phyloP scores from a whole-genome alignment of 768 basidiomycete species.

The Naganishia friedmannii region DNA sequence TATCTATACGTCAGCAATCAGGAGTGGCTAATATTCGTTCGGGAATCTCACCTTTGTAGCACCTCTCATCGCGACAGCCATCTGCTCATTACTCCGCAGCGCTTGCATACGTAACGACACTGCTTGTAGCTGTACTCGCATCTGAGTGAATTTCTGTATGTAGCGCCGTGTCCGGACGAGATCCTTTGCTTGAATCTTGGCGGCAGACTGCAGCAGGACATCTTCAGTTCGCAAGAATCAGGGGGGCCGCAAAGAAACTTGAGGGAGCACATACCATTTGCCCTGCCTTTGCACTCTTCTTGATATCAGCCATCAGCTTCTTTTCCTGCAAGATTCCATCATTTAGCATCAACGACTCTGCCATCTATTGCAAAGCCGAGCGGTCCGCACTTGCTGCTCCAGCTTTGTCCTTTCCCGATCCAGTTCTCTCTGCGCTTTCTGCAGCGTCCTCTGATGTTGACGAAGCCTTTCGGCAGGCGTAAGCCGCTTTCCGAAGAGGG shows the following conservation, averaged over 20 bases:
- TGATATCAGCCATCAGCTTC: constrained; percentile 92
- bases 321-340: constrained; percentile 61
- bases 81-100: constrained; percentile 92
- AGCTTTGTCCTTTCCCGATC: constrained; percentile 92
- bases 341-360: background rate
- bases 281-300: constrained; percentile 89
- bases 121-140: constrained; percentile 97
- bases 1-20: background rate
- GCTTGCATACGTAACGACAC: constrained; percentile 94
- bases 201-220: constrained; percentile 68
- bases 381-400: constrained; percentile 63
- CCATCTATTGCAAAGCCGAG: background rate
- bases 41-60: constrained; percentile 70
- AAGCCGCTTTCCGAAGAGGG: constrained; percentile 86
- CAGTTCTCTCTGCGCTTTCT: constrained; percentile 95
- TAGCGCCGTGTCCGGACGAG: constrained; percentile 93
- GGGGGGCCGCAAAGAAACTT: background rate
- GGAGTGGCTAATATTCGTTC: background rate
- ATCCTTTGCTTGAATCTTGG: constrained; percentile 99
- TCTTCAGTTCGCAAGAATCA: background rate
- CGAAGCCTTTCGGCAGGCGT: constrained; percentile 95
- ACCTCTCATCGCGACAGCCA: constrained; percentile 99
- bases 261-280: constrained; percentile 68
- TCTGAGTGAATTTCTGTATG: constrained; percentile 96
- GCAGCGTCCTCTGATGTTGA: constrained; percentile 91